phyloP scores from a whole-genome alignment of 1,284 basidiomycete species.

The Cutaneotrichosporon cutaneum region DNA sequence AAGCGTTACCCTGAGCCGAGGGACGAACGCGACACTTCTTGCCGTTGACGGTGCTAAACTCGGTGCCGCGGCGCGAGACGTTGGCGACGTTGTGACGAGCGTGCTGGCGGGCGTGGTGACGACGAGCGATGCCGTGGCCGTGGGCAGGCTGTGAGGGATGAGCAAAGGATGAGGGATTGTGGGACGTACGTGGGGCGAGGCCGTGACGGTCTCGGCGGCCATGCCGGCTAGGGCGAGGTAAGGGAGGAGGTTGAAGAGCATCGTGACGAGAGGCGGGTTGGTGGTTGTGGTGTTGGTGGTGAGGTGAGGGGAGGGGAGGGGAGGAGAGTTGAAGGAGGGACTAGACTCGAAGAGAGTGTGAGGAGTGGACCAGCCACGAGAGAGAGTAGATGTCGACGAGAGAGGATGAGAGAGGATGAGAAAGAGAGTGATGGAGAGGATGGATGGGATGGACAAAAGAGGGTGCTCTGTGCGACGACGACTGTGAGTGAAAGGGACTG shows the following conservation, averaged over 20 bases:
- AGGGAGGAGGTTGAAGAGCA: background rate
- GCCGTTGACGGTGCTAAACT: background rate
- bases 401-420: background rate
- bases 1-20: background rate
- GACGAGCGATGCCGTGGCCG: background rate
- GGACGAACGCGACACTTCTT: slow-evolving; percentile 3
- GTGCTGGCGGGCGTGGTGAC: slow-evolving; percentile 4
- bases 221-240: background rate
- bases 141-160: background rate
- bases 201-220: background rate
- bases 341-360: slow-evolving; percentile 6
- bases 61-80: background rate
- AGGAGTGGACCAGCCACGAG: slow-evolving; percentile 3
- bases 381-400: background rate
- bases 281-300: background rate
- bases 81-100: background rate
- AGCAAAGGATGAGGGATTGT: background rate
- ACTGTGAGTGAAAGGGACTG: too few species aligned
- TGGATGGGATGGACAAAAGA: background rate
- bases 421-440: background rate
- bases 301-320: too few species aligned
- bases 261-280: background rate
- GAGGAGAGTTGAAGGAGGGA: background rate
- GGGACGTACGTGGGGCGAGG: background rate
- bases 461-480: too few species aligned